Evolutionary conservation across 345 rosid genomes (phyloP), one percentile per base, ranked within the genome.

Genomic region (Dimocarpus longan): DNA sequence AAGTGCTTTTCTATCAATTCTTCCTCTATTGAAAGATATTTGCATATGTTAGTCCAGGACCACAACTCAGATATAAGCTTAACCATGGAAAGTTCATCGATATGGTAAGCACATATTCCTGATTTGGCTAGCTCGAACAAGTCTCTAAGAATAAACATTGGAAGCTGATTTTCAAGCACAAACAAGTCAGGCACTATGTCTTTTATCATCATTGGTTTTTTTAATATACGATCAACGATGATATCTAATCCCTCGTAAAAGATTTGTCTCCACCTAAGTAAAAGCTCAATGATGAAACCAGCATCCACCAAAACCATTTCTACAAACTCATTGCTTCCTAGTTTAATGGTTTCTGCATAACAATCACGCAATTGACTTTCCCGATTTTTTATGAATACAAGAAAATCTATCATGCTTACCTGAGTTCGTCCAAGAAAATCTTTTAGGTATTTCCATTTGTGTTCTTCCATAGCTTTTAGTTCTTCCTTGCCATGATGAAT

Each of bases 161-260:
- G 80, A 32, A 84, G 4, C 39, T 80, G 84, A 72, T 84, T 84
- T 56, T 84, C 84, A 21, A 84, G 77, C 28, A 77, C 42, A 42
- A 66, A 18, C 62, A 84, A 2, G 56, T 79, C 82, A 2, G 1
- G 18, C 11, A 44, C 5, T 8, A 84, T 22, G 2, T 71, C 63
- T 10, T 2, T 2, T 1, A 64, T 19, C 82, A 80, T 68, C 59
- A 63, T 43, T 0, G 81, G 71, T 57, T 52, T 75, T 18, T 16
- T 10, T 19, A 64, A 64, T 22, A 54, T 22, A 12, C 8, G 39
- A 42, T 79, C 64, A 12, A 32, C 10, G 8, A 1, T 32, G 1
- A 15, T 22, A 1, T 12, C 1, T 5, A 43, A 48, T 0, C 8
- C 6, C 62, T 22, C 66, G 6, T 3, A n/a, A 52, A 6, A 5